Conservation (phyloP, 2,329 filamentous ascomycete species). For the Ampelomyces quisqualis region DNA sequence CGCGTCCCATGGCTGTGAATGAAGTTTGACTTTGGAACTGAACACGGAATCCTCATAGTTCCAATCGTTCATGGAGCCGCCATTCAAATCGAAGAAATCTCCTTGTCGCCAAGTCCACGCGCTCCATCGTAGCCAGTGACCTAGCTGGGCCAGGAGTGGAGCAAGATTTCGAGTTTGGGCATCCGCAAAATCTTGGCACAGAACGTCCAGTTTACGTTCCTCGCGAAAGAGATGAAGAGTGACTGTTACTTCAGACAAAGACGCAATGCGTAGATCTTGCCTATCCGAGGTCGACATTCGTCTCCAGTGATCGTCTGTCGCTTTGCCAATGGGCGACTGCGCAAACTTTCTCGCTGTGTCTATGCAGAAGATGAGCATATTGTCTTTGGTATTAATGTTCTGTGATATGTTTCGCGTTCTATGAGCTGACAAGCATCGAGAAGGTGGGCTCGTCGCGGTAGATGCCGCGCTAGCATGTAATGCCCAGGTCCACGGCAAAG, state of each 20-base stretch:
- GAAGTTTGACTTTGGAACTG: conserved; percentile 26
- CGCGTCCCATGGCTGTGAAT: conserved; percentile 40
- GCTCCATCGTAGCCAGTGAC: conserved; percentile 76
- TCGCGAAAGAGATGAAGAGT: conserved; percentile 85
- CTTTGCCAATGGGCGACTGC: conserved; percentile 39
- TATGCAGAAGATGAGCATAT: conserved; percentile 29
- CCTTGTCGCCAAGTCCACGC: conserved; percentile 58
- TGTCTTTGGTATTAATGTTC: conserved; percentile 33
- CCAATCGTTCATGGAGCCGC: conserved; percentile 56
- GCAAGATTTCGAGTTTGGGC: conserved; percentile 57
- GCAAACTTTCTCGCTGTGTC: conserved; percentile 39
- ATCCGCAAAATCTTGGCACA: conserved; percentile 52
- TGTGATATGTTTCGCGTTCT: conserved; percentile 20
- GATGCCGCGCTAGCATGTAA: conserved; percentile 29
- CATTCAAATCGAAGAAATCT: conserved; percentile 62
- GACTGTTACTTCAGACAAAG: conserved; percentile 66
- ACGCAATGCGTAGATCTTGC: conserved; percentile 52
- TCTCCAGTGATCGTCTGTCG: conserved; percentile 53
- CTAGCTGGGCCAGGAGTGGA: conserved; percentile 77
- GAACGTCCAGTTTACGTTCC: conserved; percentile 78
- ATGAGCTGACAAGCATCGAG: conserved; percentile 18
- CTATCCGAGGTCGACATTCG: conserved; percentile 52
- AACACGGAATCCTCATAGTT: conserved; percentile 56
- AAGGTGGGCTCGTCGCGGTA: conserved; percentile 25
- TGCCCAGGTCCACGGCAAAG: conserved; percentile 40